Evolutionary conservation across 2,329 filamentous ascomycete species (phyloP).

Genomic region (Dactylonectria macrodidyma): DNA sequence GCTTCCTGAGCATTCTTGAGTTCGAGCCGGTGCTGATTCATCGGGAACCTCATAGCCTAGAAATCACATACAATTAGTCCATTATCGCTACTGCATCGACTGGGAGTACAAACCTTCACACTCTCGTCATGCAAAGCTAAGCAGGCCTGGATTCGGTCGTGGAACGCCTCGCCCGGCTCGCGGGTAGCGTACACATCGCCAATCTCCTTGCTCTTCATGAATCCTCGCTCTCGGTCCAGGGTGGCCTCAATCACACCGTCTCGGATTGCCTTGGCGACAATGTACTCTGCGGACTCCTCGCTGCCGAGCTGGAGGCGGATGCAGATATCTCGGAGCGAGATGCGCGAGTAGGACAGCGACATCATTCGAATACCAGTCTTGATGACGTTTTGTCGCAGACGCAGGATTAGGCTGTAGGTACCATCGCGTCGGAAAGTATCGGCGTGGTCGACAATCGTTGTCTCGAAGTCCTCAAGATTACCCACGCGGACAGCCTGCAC

Average conservation of each 20-base stretch:
- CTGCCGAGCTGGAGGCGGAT: slow-evolving; percentile 93
- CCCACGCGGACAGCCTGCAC: slow-evolving; percentile 97
- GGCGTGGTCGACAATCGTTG: slow-evolving; percentile 84
- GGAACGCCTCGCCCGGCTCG: slow-evolving; percentile 97
- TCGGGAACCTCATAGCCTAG: slow-evolving; percentile 97
- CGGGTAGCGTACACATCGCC: slow-evolving; percentile 96
- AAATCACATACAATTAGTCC: slow-evolving; percentile 35
- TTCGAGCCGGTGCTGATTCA: slow-evolving; percentile 98
- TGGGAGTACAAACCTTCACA: slow-evolving; percentile 79
- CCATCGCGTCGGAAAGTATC: slow-evolving; percentile 92
- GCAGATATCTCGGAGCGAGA: slow-evolving; percentile 97
- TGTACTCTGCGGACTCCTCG: slow-evolving; percentile 98
- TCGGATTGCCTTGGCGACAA: slow-evolving; percentile 97
- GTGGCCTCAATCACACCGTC: slow-evolving; percentile 98
- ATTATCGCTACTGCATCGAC: background rate
- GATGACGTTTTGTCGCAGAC: slow-evolving; percentile 98
- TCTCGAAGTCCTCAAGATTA: slow-evolving; percentile 93
- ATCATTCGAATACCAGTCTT: slow-evolving; percentile 99
- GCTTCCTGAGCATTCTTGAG: slow-evolving; percentile 99
- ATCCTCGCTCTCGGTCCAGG: slow-evolving; percentile 92
- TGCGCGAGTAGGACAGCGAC: slow-evolving; percentile 97
- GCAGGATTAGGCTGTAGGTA: slow-evolving; percentile 95
- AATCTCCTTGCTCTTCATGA: slow-evolving; percentile 98
- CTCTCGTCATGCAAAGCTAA: slow-evolving; percentile 96
- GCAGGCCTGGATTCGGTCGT: slow-evolving; percentile 94